Conservation (phyloP, 768 basidiomycete species). For the Mrakia gelida region DNA sequence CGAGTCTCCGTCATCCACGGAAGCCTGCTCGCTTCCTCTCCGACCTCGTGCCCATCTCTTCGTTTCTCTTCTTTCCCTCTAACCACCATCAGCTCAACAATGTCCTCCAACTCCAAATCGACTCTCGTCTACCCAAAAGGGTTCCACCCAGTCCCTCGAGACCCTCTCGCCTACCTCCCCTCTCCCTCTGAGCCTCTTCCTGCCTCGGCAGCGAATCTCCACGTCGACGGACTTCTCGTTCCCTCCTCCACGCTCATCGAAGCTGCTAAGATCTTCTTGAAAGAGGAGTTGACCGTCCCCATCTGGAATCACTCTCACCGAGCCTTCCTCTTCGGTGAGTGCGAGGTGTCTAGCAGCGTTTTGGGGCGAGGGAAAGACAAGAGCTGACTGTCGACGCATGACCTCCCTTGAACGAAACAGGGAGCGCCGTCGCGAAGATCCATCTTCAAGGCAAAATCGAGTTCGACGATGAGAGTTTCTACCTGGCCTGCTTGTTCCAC, state of each 20-base stretch:
- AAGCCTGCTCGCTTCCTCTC: no score
- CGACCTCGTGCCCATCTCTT: no score
- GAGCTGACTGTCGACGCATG: background rate
- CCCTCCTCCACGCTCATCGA: slow-evolving; percentile 49
- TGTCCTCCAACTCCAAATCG: background rate
- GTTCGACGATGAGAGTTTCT: slow-evolving; percentile 54
- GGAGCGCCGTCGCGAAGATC: slow-evolving; percentile 51
- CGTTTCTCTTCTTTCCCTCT: no score
- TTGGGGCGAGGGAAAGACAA: background rate
- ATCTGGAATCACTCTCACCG: slow-evolving; percentile 54
- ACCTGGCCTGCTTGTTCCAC: slow-evolving; percentile 54
- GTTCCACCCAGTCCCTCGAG: slow-evolving; percentile 48
- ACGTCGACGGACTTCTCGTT: slow-evolving; percentile 50
- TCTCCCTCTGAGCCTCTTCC: slow-evolving; percentile 48
- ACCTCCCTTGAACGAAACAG: slow-evolving; percentile 38
- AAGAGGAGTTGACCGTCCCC: slow-evolving; percentile 49
- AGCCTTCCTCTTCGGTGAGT: slow-evolving; percentile 53
- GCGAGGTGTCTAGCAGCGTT: no score
- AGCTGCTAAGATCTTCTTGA: slow-evolving; percentile 48
- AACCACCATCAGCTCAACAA: no score
- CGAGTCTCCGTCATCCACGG: no score
- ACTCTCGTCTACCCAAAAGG: background rate
- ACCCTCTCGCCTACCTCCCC: slow-evolving; percentile 52
- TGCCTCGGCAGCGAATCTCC: slow-evolving; percentile 46
- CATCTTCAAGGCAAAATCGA: slow-evolving; percentile 50